Base-by-base conservation (phyloP, 495 filamentous ascomycete genomes). In the Talaromyces proteolyticus region DNA sequence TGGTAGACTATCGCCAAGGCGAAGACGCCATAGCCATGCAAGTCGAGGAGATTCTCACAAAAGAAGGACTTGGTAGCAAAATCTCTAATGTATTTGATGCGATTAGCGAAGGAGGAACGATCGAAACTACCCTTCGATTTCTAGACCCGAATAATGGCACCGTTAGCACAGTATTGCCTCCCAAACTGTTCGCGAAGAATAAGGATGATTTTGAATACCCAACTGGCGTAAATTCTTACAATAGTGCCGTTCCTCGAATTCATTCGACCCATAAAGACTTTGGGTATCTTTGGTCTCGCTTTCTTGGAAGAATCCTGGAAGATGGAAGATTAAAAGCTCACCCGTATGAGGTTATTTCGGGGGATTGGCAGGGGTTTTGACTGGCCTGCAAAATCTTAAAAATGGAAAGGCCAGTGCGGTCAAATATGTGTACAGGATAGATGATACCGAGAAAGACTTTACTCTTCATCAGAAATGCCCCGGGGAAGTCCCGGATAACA, bases 371-470 rank as follows among this genome's bases (percentile, higher is more conserved):
- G 80, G 82, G 0, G 56, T 87, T 2, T 57, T 81, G 59, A 53
- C 57, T 19, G 84, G 62, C 1, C 53, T 90, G 58, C 56, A 60
- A 51, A 70, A 81, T 47, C 60, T 88, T 53, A 76, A 76, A 62
- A 72, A 57, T 18, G 86, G 86, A 0, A 84, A 80, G 56, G 84
- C 79, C 42, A 81, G 77, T 49, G 86, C 74, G 14, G 69, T 79
- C 0, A 89, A 89, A 61, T 88, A 85, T 65, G 76, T 89, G 1
- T 80, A 85, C 48, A 62, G 80, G 26, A 80, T 89, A 62, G 78
- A 56, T 41, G 84, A 89, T 37, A 87, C 84, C 4, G 29, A 34
- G 14, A 14, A 34, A 14, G 29, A n/a, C n/a, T n/a, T n/a, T n/a
- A n/a, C n/a, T n/a, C n/a, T n/a, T n/a, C n/a, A n/a, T n/a, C n/a